Evolutionary conservation across 1,139 yeast genomes (phyloP).

Genomic region (Blastobotrys petasosporus): DNA sequence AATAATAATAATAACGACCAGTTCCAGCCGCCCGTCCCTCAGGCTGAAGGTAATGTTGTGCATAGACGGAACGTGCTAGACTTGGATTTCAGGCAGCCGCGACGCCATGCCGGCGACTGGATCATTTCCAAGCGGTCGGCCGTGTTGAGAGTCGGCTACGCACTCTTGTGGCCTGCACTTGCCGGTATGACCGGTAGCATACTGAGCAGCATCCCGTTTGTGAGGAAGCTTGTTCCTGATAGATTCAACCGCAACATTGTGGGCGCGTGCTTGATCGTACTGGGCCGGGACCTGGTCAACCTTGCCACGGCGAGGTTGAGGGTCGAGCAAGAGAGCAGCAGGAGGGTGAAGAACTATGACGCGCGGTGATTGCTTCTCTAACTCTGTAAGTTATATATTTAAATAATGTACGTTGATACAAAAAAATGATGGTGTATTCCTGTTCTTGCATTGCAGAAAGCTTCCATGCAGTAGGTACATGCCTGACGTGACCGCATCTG

Average conservation of each 20-base stretch:
- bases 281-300: slow-evolving; percentile 38
- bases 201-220: slow-evolving; percentile 19
- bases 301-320: slow-evolving; percentile 25
- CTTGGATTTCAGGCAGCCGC: background rate
- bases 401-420: no score
- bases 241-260: slow-evolving; percentile 41
- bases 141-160: slow-evolving; percentile 22
- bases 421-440: no score
- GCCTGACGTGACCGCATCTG: no score
- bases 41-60: no score
- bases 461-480: no score
- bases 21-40: background rate
- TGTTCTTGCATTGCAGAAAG: no score
- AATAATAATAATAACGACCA: background rate
- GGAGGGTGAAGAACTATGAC: slow-evolving; percentile 22
- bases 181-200: slow-evolving; percentile 21
- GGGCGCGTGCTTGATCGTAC: slow-evolving; percentile 39
- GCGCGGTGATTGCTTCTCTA: slow-evolving; percentile 11
- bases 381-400: no score
- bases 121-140: slow-evolving; percentile 24
- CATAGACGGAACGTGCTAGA: no score
- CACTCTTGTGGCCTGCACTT: slow-evolving; percentile 30
- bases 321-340: slow-evolving; percentile 22
- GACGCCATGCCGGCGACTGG: slow-evolving; percentile 29
- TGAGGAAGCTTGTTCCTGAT: slow-evolving; percentile 22